phyloP scores from a whole-genome alignment of 1,284 basidiomycete genomes.

The Sanguinoderma infundibulare region DNA sequence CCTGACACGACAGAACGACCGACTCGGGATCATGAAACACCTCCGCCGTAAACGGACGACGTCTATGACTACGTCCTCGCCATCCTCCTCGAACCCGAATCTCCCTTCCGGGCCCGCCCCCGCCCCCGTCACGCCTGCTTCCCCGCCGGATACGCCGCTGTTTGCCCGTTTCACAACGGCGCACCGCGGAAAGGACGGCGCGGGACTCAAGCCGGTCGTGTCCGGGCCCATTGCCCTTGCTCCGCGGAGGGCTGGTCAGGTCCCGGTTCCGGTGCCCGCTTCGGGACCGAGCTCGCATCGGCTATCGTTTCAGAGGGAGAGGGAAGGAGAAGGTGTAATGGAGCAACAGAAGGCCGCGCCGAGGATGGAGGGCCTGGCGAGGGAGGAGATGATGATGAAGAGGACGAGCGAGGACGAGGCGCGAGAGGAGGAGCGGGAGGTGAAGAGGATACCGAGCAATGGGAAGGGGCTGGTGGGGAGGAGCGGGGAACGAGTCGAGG shows the following conservation, averaged over 20 bases:
- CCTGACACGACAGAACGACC: background rate
- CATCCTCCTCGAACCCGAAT: constrained; percentile 13
- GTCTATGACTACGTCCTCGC: constrained; percentile 20
- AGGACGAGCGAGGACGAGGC: background rate
- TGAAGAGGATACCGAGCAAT: constrained; percentile 16
- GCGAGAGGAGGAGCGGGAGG: background rate
- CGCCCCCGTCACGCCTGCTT: constrained; percentile 10
- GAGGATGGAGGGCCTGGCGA: background rate
- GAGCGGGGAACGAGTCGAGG: constrained; percentile 11
- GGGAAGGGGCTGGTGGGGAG: constrained; percentile 10
- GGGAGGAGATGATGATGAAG: background rate
- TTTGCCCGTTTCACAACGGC: constrained; percentile 35
- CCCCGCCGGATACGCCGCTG: constrained; percentile 28
- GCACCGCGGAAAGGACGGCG: constrained; percentile 16
- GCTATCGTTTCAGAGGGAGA: constrained; percentile 7
- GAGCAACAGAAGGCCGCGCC: background rate
- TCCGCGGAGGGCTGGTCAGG: constrained; percentile 12
- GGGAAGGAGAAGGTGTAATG: background rate
- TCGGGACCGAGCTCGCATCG: constrained; percentile 3
- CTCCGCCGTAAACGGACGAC: constrained; percentile 32
- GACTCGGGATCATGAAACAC: constrained; percentile 31
- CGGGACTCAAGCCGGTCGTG: constrained; percentile 31
- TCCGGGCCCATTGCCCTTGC: constrained; percentile 34
- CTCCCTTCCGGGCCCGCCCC: constrained; percentile 11
- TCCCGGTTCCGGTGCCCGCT: background rate